Evolutionary conservation across 441 rosid genomes (phyloP).

Genomic region (Gossypium trilobum): DNA sequence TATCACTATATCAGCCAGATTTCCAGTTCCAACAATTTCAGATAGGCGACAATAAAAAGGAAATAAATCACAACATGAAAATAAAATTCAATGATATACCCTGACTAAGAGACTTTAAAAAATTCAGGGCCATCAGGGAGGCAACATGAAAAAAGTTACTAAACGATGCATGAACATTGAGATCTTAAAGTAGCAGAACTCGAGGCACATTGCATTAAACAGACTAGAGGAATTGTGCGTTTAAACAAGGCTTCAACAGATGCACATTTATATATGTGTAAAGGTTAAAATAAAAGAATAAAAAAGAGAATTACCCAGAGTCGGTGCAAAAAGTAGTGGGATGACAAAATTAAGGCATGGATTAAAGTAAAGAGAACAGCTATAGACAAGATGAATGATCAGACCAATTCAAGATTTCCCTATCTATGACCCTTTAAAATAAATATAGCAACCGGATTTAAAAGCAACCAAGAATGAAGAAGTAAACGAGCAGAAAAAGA

Average conservation of each 20-base stretch:
- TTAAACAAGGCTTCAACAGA: not conserved
- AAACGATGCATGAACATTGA: not conserved
- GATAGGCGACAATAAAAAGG: not conserved
- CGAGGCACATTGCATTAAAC: not conserved
- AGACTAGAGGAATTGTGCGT: not conserved
- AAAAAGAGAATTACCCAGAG: not conserved
- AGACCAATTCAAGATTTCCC: conserved; percentile 2
- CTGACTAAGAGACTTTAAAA: not conserved
- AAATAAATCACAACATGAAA: not conserved
- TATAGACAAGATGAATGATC: conserved; percentile 9
- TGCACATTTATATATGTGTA: not conserved
- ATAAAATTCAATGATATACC: not conserved
- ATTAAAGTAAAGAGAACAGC: conserved; percentile 6
- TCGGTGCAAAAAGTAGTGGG: not conserved
- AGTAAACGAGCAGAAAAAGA: not conserved
- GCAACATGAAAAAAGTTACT: not conserved
- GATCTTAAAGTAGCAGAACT: not conserved
- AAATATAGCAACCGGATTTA: not conserved
- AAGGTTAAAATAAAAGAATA: not conserved
- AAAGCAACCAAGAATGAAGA: conserved; percentile 1
- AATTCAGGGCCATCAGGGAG: not conserved
- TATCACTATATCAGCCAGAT: conserved; percentile 16
- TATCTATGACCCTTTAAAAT: conserved; percentile 1
- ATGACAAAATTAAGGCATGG: not conserved
- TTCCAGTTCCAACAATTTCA: not conserved